These are phyloP conservation scores for Apiotrichum siamense DNA, from an alignment of 1,284 basidiomycete genomes.

Conservation along the genomic window DNA sequence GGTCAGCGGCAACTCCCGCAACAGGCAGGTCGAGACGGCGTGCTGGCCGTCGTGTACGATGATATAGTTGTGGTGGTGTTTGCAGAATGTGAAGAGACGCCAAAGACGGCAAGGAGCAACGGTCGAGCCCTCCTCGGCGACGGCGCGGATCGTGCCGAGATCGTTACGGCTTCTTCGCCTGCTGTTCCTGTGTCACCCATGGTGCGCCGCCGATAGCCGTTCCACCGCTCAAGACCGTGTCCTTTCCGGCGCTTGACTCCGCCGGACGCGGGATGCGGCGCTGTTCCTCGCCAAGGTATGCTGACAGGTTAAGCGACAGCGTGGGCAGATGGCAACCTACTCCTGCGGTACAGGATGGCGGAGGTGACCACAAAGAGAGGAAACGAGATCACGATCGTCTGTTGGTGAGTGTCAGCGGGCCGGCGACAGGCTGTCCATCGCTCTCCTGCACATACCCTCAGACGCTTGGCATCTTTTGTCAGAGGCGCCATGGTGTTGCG, in stretches of 20 bases:
- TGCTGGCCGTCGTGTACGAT: too few species aligned
- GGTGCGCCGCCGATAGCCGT: constrained; percentile 25
- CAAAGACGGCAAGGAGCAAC: too few species aligned
- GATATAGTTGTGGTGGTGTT: too few species aligned
- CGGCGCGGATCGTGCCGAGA: too few species aligned
- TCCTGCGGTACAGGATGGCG: constrained; percentile 42
- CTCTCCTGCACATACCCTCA: too few species aligned
- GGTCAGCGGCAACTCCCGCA: too few species aligned
- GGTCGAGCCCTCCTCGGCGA: too few species aligned
- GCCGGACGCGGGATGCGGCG: constrained; percentile 24
- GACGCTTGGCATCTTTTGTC: too few species aligned
- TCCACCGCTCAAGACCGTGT: constrained; percentile 3
- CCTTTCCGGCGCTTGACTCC: not conserved
- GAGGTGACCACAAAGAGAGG: constrained; percentile 42
- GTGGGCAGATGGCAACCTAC: constrained; percentile 18
- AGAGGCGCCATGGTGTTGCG: too few species aligned
- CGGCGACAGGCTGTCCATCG: too few species aligned
- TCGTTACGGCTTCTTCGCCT: constrained; percentile 12
- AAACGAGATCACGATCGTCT: constrained; percentile 45
- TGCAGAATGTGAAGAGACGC: too few species aligned
- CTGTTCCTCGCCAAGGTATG: constrained; percentile 41
- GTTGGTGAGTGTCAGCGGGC: constrained; percentile 3
- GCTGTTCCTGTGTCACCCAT: constrained; percentile 20
- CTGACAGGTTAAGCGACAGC: constrained; percentile 10
- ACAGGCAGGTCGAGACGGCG: too few species aligned